These are phyloP conservation scores for Ophiostoma sp. DNA, from an alignment of 2,329 filamentous ascomycete species.

Conservation along the genomic window DNA sequence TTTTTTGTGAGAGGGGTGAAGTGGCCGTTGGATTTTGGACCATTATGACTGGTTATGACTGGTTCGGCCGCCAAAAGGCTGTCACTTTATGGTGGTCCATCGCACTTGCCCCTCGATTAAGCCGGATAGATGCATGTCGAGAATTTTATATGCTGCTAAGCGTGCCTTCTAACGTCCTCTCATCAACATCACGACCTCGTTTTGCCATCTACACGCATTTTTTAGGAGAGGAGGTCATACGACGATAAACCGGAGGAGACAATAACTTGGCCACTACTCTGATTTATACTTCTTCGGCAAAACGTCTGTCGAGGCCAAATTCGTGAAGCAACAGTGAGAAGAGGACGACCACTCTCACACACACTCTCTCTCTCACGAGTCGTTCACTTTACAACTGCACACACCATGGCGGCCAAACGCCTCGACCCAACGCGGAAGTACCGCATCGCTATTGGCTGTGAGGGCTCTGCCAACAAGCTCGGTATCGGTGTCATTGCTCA, in stretches of 20 bases:
- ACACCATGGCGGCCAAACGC: slow-evolving; percentile 1
- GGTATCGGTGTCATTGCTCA: slow-evolving; percentile 91
- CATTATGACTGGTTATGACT: background rate
- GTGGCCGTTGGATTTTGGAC: background rate
- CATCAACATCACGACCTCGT: background rate
- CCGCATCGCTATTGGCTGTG: slow-evolving; percentile 62
- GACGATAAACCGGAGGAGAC: background rate
- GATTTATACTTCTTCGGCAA: background rate
- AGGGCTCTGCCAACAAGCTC: slow-evolving; percentile 97
- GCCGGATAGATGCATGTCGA: slow-evolving; percentile 2
- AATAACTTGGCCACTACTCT: background rate
- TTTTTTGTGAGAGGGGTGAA: background rate
- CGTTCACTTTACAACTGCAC: background rate
- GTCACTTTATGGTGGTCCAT: background rate
- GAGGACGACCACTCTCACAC: background rate
- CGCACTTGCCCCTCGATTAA: slow-evolving; percentile 1
- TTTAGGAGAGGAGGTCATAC: background rate
- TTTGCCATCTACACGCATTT: background rate
- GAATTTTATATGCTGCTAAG: slow-evolving; percentile 18
- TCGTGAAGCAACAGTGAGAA: background rate
- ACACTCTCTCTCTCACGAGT: background rate
- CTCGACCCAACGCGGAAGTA: slow-evolving; percentile 37
- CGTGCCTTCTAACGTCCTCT: background rate
- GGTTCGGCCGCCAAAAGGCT: background rate
- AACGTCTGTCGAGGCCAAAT: background rate